These are phyloP conservation scores for Curvularia spicifera DNA, from an alignment of 2,329 filamentous ascomycete species.

Conservation along the genomic window DNA sequence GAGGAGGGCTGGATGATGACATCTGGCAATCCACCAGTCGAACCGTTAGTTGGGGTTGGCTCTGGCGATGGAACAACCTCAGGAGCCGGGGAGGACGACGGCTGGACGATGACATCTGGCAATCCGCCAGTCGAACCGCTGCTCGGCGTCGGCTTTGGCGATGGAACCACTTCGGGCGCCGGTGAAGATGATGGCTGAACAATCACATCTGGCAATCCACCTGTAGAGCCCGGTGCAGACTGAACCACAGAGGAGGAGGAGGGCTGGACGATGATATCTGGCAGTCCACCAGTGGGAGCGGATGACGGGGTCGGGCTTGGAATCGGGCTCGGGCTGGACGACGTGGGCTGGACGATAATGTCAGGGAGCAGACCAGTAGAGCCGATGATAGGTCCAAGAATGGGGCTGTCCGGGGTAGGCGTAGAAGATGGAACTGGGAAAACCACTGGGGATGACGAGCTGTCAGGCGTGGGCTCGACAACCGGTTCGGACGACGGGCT, in stretches of 20 bases:
- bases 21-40: conserved; percentile 9
- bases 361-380: conserved; percentile 31
- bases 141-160: too few species aligned
- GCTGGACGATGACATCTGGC: conserved; percentile 11
- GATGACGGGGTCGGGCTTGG: not conserved
- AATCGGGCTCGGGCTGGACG: not conserved
- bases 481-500: not conserved
- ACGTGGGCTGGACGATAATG: conserved; percentile 15
- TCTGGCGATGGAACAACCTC: not conserved
- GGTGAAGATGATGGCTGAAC: too few species aligned
- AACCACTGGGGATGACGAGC: not conserved
- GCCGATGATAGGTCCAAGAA: conserved; percentile 18
- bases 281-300: not conserved
- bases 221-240: too few species aligned
- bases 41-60: not conserved
- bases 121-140: too few species aligned
- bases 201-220: too few species aligned
- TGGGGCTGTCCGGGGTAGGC: not conserved
- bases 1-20: conserved; percentile 10
- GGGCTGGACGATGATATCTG: not conserved
- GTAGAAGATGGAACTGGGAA: not conserved
- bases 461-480: not conserved
- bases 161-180: too few species aligned
- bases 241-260: too few species aligned
- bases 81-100: conserved; percentile 11